Conservation (phyloP, 1,139 yeast genomes). For the Spencermartinsiella ligniputridi region DNA sequence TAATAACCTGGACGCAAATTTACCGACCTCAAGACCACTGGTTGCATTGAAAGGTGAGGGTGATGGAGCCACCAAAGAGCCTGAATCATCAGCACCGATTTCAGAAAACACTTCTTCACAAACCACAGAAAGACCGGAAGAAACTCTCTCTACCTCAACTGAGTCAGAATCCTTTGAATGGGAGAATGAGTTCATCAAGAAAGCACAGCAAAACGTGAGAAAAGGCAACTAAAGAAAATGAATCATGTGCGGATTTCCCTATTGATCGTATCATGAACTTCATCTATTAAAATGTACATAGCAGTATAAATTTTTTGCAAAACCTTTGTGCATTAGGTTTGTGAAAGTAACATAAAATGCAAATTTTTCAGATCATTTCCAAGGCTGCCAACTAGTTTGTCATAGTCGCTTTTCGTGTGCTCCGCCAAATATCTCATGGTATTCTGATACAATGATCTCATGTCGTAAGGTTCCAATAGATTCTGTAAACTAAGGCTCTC, state of each 20-base stretch:
- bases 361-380: background rate
- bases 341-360: slow-evolving; percentile 2
- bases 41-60: background rate
- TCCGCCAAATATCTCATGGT: background rate
- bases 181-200: slow-evolving; percentile 28
- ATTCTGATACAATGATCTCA: background rate
- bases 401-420: background rate
- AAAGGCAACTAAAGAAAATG: background rate
- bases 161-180: slow-evolving; percentile 24
- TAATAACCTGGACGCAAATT: slow-evolving; percentile 2
- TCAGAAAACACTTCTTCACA: background rate
- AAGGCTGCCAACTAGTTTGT: background rate
- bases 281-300: background rate
- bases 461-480: background rate
- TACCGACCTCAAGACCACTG: slow-evolving; percentile 9
- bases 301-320: background rate
- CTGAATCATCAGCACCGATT: background rate
- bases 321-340: background rate
- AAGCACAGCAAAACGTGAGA: slow-evolving; percentile 14
- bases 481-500: background rate
- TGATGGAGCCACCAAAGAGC: slow-evolving; percentile 2
- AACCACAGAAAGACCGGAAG: background rate
- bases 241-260: background rate
- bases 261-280: background rate
- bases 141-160: too few species aligned